These are phyloP conservation scores for Botryosphaeria dothidea DNA, from an alignment of 2,329 filamentous ascomycete species.

Conservation along the genomic window DNA sequence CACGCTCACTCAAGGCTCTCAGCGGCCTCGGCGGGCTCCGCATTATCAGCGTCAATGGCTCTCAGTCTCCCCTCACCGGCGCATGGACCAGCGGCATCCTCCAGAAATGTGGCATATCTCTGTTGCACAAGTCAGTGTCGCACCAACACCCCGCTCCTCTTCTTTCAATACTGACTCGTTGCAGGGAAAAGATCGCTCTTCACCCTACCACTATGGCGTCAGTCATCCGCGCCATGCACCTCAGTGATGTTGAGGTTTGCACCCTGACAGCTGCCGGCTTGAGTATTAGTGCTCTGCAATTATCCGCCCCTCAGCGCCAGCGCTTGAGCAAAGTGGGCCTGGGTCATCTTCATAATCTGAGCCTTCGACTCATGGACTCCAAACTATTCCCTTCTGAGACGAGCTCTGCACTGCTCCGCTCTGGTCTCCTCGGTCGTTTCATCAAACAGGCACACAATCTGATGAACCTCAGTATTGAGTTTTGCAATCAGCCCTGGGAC, in stretches of 20 bases:
- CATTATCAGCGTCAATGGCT: not conserved
- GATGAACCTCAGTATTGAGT: not conserved
- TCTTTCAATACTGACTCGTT: not conserved
- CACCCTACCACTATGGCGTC: not conserved
- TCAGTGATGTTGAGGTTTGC: not conserved
- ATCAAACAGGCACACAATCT: not conserved
- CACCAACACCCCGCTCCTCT: not conserved
- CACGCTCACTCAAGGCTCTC: not conserved
- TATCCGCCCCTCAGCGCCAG: not conserved
- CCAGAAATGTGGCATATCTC: not conserved
- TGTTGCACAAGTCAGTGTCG: not conserved
- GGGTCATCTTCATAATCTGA: not conserved
- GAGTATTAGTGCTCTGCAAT: not conserved
- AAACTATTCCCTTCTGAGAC: not conserved
- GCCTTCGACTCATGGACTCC: not conserved
- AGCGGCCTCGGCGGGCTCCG: not conserved
- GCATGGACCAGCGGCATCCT: not conserved
- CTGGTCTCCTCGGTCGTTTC: not conserved
- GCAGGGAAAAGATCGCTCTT: not conserved
- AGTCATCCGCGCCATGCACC: constrained; percentile 3
- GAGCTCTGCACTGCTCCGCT: not conserved
- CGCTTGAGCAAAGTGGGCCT: not conserved
- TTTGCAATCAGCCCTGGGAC: not conserved
- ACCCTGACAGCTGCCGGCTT: not conserved
- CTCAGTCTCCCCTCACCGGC: constrained; percentile 8